Percentiles rank a stretch among this genome's conserved stretches.
These are phyloP conservation scores for Postia placenta DNA, from an alignment of 768 basidiomycete genomes.

Conservation along the genomic window DNA sequence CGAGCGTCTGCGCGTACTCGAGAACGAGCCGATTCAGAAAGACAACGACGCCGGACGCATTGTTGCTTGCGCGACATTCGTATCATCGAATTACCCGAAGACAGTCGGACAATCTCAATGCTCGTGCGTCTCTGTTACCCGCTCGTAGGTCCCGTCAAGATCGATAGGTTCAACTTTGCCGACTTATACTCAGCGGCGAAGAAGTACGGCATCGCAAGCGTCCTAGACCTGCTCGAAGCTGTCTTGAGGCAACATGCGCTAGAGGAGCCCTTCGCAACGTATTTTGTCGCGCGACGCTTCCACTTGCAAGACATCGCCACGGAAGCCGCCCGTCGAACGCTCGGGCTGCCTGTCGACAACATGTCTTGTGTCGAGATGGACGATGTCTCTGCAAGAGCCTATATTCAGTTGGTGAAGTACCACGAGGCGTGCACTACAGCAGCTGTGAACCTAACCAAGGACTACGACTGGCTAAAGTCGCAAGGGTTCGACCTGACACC, in stretches of 20 bases:
- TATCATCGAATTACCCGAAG: constrained; percentile 2
- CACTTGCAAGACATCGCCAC: not conserved
- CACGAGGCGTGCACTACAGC: not conserved
- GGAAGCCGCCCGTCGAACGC: not conserved
- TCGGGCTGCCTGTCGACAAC: not conserved
- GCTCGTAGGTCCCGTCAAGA: not conserved
- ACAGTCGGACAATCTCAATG: not conserved
- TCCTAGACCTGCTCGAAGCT: not conserved
- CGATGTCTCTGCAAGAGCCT: not conserved
- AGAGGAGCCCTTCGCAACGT: not conserved
- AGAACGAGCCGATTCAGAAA: no score
- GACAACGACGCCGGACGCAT: no score
- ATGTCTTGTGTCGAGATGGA: not conserved
- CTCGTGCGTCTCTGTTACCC: constrained; percentile 7
- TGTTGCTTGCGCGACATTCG: not conserved
- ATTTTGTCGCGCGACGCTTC: not conserved
- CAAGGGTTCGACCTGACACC: not conserved
- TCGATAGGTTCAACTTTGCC: not conserved
- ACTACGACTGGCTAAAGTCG: not conserved
- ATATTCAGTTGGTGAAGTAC: not conserved
- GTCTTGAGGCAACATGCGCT: no score
- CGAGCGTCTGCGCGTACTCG: no score
- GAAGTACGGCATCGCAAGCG: constrained; percentile 5
- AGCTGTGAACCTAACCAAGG: not conserved
- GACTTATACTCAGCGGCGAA: not conserved